Conservation (phyloP, 768 basidiomycete species). For the Neoboletus brunneissimus region DNA sequence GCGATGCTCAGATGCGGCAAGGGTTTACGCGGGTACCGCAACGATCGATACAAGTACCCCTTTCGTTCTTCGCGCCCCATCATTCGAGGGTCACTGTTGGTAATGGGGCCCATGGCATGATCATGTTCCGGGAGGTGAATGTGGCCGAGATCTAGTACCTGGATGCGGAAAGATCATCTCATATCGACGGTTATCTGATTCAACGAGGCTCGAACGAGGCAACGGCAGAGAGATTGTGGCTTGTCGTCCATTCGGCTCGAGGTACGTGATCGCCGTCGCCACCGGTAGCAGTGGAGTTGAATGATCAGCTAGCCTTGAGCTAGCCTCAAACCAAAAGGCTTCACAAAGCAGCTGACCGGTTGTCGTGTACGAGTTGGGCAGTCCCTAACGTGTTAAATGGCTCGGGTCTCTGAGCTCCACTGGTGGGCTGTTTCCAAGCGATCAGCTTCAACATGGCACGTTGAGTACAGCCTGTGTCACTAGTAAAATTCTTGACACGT, state of each 20-base stretch:
- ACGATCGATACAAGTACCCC: slow-evolving; percentile 7
- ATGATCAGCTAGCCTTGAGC: background rate
- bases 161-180: slow-evolving; percentile 11
- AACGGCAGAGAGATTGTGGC: background rate
- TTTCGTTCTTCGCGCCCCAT: slow-evolving; percentile 1
- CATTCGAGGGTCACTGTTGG: background rate
- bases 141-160: slow-evolving; percentile 4
- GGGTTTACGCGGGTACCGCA: background rate
- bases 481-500: background rate
- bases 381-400: background rate
- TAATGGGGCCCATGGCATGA: background rate
- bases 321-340: background rate
- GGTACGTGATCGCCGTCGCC: background rate
- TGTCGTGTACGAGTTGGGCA: background rate
- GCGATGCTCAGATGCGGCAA: slow-evolving; percentile 3
- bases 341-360: background rate
- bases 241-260: background rate
- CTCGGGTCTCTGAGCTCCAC: background rate
- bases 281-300: background rate
- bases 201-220: slow-evolving; percentile 13
- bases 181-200: slow-evolving; percentile 27
- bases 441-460: background rate
- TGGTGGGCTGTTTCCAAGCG: too few relatives aligned
- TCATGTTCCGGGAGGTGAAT: background rate
- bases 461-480: background rate